Evolutionary conservation across 2,329 filamentous ascomycete genomes (phyloP).

Genomic region (Cadophora malorum): DNA sequence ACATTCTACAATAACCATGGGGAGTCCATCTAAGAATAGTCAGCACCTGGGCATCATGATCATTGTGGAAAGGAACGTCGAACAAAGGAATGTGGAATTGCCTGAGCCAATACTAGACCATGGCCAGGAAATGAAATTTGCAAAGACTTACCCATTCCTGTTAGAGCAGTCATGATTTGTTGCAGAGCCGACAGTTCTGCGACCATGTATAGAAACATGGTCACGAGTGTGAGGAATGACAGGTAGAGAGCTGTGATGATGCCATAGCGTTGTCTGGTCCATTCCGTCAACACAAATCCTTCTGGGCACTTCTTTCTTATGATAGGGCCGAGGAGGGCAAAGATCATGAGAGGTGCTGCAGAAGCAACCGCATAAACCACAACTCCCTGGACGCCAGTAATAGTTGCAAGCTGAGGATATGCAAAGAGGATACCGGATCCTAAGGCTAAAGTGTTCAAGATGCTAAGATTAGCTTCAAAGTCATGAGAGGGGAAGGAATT

Average conservation of each 20-base stretch:
- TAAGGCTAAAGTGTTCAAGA: constrained; percentile 62
- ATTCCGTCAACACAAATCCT: constrained; percentile 84
- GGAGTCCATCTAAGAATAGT: constrained; percentile 61
- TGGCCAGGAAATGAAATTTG: not conserved
- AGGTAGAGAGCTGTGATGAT: constrained; percentile 72
- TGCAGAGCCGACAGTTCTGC: constrained; percentile 82
- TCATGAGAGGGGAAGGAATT: constrained; percentile 45
- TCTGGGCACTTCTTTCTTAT: constrained; percentile 82
- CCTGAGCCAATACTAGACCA: not conserved
- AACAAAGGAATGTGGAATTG: not conserved
- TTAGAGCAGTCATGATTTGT: constrained; percentile 77
- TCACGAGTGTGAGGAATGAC: constrained; percentile 79
- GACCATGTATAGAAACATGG: constrained; percentile 87
- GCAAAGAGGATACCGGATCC: constrained; percentile 84
- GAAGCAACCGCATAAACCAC: constrained; percentile 78
- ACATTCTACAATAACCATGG: constrained; percentile 79
- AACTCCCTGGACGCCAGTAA: constrained; percentile 79
- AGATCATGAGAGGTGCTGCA: constrained; percentile 74
- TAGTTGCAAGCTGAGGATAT: constrained; percentile 81
- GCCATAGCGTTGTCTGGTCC: constrained; percentile 82
- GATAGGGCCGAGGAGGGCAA: constrained; percentile 76
- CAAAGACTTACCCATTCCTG: constrained; percentile 59
- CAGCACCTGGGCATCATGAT: not conserved
- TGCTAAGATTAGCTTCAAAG: constrained; percentile 52
- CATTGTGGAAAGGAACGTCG: not conserved